Evolutionary conservation across 2,329 filamentous ascomycete species (phyloP).

Genomic region (Calonectria pseudoreteaudii): DNA sequence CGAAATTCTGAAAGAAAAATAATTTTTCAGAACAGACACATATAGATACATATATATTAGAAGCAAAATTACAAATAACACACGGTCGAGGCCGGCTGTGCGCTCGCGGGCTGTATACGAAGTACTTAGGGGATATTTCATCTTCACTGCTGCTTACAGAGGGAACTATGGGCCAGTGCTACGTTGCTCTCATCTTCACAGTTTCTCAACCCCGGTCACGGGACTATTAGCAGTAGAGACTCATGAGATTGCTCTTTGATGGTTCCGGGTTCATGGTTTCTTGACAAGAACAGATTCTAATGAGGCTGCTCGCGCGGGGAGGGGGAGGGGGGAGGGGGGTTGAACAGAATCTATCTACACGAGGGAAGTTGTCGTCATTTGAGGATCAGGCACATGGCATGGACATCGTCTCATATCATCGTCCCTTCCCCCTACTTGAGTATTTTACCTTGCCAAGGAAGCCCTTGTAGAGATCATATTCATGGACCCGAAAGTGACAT

Average conservation of each 20-base stretch:
- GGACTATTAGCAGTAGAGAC: not conserved
- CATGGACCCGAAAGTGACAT: not conserved
- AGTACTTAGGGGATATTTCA: not conserved
- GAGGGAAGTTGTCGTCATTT: not conserved
- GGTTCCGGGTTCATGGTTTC: not conserved
- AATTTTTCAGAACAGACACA: not conserved
- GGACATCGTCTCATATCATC: not conserved
- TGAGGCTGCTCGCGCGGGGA: not conserved
- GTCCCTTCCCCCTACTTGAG: not conserved
- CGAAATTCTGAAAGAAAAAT: not conserved
- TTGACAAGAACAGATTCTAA: not conserved
- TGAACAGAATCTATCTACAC: not conserved
- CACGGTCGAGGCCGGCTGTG: not conserved
- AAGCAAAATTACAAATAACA: not conserved
- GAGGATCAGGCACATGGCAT: not conserved
- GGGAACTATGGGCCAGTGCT: not conserved
- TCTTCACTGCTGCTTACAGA: not conserved
- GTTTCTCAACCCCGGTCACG: not conserved
- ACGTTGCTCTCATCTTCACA: not conserved
- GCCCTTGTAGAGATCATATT: not conserved
- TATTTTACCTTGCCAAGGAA: not conserved
- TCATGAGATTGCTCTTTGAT: not conserved
- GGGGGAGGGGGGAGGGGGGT: too few species aligned
- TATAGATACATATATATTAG: not conserved
- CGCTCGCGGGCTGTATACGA: not conserved